phyloP scores from a whole-genome alignment of 345 rosid genomes.

The Arabis alpina region DNA sequence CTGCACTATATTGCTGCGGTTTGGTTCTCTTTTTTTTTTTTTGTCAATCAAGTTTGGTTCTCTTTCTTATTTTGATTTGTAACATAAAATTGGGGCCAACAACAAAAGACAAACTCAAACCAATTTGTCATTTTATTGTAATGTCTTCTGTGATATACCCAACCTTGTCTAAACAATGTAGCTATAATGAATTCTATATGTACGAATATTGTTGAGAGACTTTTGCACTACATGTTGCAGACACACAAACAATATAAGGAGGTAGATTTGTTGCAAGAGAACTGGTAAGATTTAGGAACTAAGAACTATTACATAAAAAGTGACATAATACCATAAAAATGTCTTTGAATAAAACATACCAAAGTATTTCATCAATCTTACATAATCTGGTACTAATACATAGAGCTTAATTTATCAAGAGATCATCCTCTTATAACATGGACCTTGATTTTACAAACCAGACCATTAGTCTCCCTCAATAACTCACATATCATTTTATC shows the following conservation, averaged over 20 bases:
- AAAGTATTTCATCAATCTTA: not conserved
- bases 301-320: not conserved
- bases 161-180: not conserved
- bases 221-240: not conserved
- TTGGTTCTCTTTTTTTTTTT: too few species aligned
- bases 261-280: not conserved
- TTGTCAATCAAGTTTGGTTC: too few species aligned
- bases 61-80: too few species aligned
- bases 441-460: conserved; percentile 24
- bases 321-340: not conserved
- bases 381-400: not conserved
- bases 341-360: conserved; percentile 14
- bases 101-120: conserved; percentile 1
- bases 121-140: conserved; percentile 4
- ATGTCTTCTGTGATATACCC: conserved; percentile 12
- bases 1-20: not conserved
- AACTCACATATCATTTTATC: conserved; percentile 30
- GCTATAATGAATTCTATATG: not conserved
- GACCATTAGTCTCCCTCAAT: conserved; percentile 16
- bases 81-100: conserved; percentile 30
- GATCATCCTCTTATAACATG: conserved; percentile 16
- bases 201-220: not conserved
- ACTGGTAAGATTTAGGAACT: not conserved
- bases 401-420: not conserved
- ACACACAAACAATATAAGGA: not conserved